Evolutionary conservation across 495 filamentous ascomycete species (phyloP), one percentile per base, ranked within the genome.

Genomic region (Xylaria curta): DNA sequence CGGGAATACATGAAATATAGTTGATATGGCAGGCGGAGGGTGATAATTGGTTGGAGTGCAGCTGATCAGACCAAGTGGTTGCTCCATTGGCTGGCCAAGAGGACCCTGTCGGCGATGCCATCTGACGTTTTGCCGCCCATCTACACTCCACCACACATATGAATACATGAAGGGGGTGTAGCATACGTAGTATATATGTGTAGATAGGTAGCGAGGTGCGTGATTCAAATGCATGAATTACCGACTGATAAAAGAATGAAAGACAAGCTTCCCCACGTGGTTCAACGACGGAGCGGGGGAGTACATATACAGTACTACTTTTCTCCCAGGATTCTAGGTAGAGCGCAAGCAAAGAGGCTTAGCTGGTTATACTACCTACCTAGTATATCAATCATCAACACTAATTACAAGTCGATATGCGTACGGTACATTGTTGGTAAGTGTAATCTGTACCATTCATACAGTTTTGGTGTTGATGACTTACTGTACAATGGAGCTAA

Each of bases 101-200:
- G 28, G 49, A 19, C 62, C 51, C 51, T 65, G 40, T 46, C 62
- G 60, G 53, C 69, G 42, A 71, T 56, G 47, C 46, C 69, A 71
- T 71, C 69, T 71, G 69, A 71, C 69, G 53, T 63, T 66, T 66
- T 71, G 69, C 69, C 69, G 69, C 69, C 69, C 49, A 56, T 67
- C 65, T 67, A 33, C 21, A 12, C 47, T 67, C 46, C 63, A 66
- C 21, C 58, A 36, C 58, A 38, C 31, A 38, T 38, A 9, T 12
- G 24, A 28, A 63, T 19, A 24, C 13, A 44, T 26, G n/a, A 44
- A 26, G 51, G 49, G n/a, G 19, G 28, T 31, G 64, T 66, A 53
- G 8, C n/a, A 26, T 38, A 51, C n/a, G 64, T 66, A 53, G 19
- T 33, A 26, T 38, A 51, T 51, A 38, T 33, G 64, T 38, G 64